These are phyloP conservation scores for Boletellus sp. DNA, from an alignment of 768 basidiomycete species.

Conservation along the genomic window DNA sequence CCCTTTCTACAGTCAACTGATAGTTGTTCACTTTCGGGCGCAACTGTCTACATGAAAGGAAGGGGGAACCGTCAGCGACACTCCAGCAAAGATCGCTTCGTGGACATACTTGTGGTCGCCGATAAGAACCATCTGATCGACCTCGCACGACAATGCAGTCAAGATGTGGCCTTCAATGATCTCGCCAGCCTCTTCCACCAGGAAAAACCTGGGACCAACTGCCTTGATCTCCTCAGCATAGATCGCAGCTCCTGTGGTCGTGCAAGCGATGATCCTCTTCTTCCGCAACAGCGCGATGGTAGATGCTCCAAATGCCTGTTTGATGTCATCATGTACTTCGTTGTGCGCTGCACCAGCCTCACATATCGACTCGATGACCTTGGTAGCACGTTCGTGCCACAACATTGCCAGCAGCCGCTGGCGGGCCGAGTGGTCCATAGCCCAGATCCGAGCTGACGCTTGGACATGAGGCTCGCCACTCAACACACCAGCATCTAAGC, in stretches of 20 bases:
- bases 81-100: background rate
- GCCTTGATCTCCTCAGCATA: slow-evolving; percentile 43
- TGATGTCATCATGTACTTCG: slow-evolving; percentile 28
- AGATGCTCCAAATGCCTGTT: slow-evolving; percentile 31
- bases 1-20: slow-evolving; percentile 61
- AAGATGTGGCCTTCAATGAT: slow-evolving; percentile 66
- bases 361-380: slow-evolving; percentile 32
- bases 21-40: slow-evolving; percentile 73
- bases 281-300: slow-evolving; percentile 32
- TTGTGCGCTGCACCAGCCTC: slow-evolving; percentile 36
- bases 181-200: slow-evolving; percentile 73
- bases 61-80: background rate
- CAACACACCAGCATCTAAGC: slow-evolving; percentile 44
- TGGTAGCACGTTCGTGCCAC: slow-evolving; percentile 32
- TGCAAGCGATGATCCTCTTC: slow-evolving; percentile 64
- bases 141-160: slow-evolving; percentile 46
- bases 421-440: slow-evolving; percentile 30
- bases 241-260: slow-evolving; percentile 67
- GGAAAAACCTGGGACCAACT: slow-evolving; percentile 45
- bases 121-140: slow-evolving; percentile 57
- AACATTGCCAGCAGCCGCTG: slow-evolving; percentile 29
- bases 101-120: slow-evolving; percentile 62
- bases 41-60: slow-evolving; percentile 45
- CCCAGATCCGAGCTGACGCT: slow-evolving; percentile 37
- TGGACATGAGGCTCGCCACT: slow-evolving; percentile 22